phyloP scores from a whole-genome alignment of 2,329 filamentous ascomycete genomes.

The Helotiales sp. region DNA sequence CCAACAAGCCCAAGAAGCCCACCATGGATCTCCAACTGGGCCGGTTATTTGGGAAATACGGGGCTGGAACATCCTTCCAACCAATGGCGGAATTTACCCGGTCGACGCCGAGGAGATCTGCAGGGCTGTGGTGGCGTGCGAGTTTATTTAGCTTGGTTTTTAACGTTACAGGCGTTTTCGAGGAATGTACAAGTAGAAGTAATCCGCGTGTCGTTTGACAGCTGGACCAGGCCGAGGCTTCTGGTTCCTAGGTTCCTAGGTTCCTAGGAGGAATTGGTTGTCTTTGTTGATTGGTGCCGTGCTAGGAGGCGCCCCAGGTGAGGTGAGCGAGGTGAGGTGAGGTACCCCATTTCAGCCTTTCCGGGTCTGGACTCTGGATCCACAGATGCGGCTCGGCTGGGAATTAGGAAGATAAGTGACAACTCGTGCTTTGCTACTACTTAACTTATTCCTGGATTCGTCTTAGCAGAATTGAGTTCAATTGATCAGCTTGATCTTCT shows the following conservation, averaged over 20 bases:
- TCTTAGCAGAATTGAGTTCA: neutral
- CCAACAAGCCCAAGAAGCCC: neutral
- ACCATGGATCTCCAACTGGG: neutral
- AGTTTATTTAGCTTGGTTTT: neutral
- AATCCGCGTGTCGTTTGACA: neutral
- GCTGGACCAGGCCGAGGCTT: neutral
- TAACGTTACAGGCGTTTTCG: neutral
- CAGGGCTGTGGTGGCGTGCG: neutral
- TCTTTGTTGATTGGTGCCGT: neutral
- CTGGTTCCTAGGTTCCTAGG: neutral
- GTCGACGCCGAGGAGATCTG: neutral
- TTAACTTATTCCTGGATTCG: neutral
- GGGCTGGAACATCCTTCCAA: neutral
- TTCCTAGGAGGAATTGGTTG: neutral
- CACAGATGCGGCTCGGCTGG: neutral
- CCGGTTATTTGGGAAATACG: neutral
- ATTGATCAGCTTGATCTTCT: neutral
- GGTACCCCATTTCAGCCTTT: neutral
- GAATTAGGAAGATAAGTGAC: too few relatives aligned
- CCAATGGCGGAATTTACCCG: conserved; percentile 6
- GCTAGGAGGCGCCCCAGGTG: neutral
- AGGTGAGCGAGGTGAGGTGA: neutral
- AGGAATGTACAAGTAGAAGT: too few relatives aligned
- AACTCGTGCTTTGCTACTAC: neutral
- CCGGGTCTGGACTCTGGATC: neutral